phyloP scores from a whole-genome alignment of 2,329 filamentous ascomycete genomes.

The Chlorencoelia australis region DNA sequence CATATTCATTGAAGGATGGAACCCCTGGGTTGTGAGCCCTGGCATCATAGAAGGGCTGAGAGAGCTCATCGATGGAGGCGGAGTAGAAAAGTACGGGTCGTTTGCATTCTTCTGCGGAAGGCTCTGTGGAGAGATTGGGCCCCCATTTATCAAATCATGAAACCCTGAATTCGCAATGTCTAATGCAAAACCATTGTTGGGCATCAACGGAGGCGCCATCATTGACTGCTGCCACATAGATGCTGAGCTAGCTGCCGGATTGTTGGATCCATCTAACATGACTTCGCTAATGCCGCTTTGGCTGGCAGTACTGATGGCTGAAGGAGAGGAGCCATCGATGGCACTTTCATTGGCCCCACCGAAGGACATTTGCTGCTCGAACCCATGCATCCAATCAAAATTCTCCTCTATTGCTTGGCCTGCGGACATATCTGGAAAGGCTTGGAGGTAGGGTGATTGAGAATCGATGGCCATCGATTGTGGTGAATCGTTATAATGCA shows the following conservation, averaged over 20 bases:
- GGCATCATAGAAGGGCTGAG: constrained; percentile 64
- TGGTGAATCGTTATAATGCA: constrained; percentile 78
- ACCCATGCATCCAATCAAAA: constrained; percentile 77
- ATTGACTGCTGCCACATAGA: constrained; percentile 62
- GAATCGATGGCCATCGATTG: constrained; percentile 54
- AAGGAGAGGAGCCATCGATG: constrained; percentile 88
- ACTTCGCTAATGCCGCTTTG: constrained; percentile 86
- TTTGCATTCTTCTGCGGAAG: constrained; percentile 58
- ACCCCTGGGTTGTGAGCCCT: constrained; percentile 47
- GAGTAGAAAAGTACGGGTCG: constrained; percentile 71
- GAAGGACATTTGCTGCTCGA: constrained; percentile 69
- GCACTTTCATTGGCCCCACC: constrained; percentile 64
- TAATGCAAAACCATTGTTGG: constrained; percentile 58
- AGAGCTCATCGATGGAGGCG: constrained; percentile 62
- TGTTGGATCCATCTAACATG: constrained; percentile 74
- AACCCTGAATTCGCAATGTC: constrained; percentile 68
- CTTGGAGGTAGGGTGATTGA: constrained; percentile 47
- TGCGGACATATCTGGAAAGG: constrained; percentile 47
- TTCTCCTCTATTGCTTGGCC: constrained; percentile 60
- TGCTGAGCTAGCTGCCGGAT: constrained; percentile 42
- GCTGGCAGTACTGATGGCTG: constrained; percentile 89
- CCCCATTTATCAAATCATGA: constrained; percentile 62
- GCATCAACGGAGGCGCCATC: constrained; percentile 58
- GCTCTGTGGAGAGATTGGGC: constrained; percentile 69
- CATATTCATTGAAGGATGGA: constrained; percentile 58